Percentiles rank a stretch among this genome's conserved stretches.
phyloP scores from a whole-genome alignment of 257 asterid species.

The Leptodermis oblonga region DNA sequence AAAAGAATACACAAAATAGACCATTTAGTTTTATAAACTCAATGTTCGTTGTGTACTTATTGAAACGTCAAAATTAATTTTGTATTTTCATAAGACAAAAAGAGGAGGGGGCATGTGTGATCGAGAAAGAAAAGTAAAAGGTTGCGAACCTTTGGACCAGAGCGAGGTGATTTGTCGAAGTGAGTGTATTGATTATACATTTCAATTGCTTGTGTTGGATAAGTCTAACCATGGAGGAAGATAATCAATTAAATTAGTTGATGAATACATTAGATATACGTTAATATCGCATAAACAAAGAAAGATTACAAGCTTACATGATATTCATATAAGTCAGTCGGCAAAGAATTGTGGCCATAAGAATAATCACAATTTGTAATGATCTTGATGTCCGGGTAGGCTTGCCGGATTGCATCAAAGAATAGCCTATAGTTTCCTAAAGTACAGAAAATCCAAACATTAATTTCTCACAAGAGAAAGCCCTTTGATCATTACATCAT shows the following conservation, averaged over 20 bases:
- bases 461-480: neutral
- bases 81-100: neutral
- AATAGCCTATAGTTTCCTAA: constrained; percentile 85
- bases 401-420: constrained; percentile 52
- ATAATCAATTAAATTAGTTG: neutral
- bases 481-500: neutral
- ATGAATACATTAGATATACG: neutral
- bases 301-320: constrained; percentile 47
- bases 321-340: constrained; percentile 83
- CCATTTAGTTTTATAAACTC: too few species aligned
- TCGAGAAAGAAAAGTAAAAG: neutral
- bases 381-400: constrained; percentile 69
- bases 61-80: neutral
- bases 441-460: neutral
- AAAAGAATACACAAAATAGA: too few species aligned
- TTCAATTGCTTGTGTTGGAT: constrained; percentile 37
- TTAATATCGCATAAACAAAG: neutral
- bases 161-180: constrained; percentile 53
- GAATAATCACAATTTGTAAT: constrained; percentile 92
- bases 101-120: too few species aligned
- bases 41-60: too few species aligned
- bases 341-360: constrained; percentile 46
- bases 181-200: constrained; percentile 43
- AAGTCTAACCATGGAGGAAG: constrained; percentile 45
- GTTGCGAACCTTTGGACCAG: constrained; percentile 7